Percentiles rank a stretch among this genome's conserved stretches.
Conservation (phyloP, 1,284 basidiomycete species). For the Trametes pubescens region DNA sequence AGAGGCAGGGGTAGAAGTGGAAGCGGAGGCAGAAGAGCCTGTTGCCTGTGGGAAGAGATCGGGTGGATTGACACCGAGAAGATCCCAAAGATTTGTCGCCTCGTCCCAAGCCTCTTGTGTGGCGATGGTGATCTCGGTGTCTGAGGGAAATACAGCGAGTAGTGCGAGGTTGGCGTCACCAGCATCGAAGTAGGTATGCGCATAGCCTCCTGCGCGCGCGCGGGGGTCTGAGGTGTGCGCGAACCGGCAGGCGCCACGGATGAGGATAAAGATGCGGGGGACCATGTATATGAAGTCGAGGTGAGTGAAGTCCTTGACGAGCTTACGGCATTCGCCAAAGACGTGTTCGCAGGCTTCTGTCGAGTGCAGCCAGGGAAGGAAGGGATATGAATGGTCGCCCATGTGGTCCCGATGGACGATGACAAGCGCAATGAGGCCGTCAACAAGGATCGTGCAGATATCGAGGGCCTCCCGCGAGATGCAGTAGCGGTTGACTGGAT, state of each 20-base stretch:
- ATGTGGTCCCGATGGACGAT: conserved; percentile 46
- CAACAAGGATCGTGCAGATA: conserved; percentile 42
- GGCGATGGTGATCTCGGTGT: conserved; percentile 17
- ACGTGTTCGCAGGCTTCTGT: conserved; percentile 48
- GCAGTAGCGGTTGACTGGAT: conserved; percentile 37
- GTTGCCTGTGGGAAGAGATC: conserved; percentile 15
- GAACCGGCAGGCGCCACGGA: conserved; percentile 12
- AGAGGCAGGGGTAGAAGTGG: too few species aligned
- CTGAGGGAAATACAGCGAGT: conserved; percentile 19
- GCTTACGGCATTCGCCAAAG: conserved; percentile 43
- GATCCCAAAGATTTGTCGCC: conserved; percentile 15
- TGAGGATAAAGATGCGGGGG: conserved; percentile 37
- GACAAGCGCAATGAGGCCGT: conserved; percentile 44
- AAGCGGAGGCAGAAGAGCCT: too few species aligned
- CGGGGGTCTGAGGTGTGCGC: conserved; percentile 12
- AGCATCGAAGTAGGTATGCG: conserved; percentile 26
- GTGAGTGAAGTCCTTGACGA: conserved; percentile 47
- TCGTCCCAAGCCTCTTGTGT: conserved; percentile 24
- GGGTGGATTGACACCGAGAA: conserved; percentile 21
- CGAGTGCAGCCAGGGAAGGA: conserved; percentile 45
- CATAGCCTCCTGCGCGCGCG: conserved; percentile 30
- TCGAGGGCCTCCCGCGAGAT: conserved; percentile 45
- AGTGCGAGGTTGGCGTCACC: conserved; percentile 15
- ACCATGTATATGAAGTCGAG: conserved; percentile 45
- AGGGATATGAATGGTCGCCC: neutral